phyloP scores from a whole-genome alignment of 2,329 filamentous ascomycete genomes.

The Bretziella fagacearum region DNA sequence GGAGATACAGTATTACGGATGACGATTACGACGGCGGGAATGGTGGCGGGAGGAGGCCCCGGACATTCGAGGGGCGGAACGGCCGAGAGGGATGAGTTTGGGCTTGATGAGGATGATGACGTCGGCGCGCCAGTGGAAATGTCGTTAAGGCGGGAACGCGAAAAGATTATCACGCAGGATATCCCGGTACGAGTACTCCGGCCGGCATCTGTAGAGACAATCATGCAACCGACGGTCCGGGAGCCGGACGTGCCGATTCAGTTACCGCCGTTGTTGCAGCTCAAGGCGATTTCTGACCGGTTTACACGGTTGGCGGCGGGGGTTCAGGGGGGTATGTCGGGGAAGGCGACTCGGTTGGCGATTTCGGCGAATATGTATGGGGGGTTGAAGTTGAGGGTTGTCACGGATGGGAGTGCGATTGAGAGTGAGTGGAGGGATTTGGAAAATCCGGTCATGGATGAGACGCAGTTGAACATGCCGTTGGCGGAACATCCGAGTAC shows the following conservation, averaged over 20 bases:
- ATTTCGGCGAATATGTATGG: slow-evolving; percentile 92
- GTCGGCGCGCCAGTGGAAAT: slow-evolving; percentile 33
- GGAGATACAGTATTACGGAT: slow-evolving; percentile 72
- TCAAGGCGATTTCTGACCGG: slow-evolving; percentile 87
- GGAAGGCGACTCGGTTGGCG: slow-evolving; percentile 39
- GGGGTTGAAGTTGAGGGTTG: slow-evolving; percentile 59
- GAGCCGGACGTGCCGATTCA: slow-evolving; percentile 91
- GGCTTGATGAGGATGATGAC: slow-evolving; percentile 26
- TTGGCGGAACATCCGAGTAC: slow-evolving; percentile 70
- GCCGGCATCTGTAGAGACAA: slow-evolving; percentile 68
- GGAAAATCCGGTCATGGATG: slow-evolving; percentile 75
- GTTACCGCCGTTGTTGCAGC: slow-evolving; percentile 67
- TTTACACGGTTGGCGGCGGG: slow-evolving; percentile 75
- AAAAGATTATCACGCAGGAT: slow-evolving; percentile 88
- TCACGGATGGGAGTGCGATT: slow-evolving; percentile 71
- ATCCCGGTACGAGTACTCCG: slow-evolving; percentile 86
- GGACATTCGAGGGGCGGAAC: slow-evolving; percentile 14
- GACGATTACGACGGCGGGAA: slow-evolving; percentile 64
- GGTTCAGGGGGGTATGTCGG: slow-evolving; percentile 22
- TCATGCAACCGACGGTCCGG: slow-evolving; percentile 79
- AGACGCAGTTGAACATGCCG: slow-evolving; percentile 51
- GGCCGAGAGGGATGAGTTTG: slow-evolving; percentile 16
- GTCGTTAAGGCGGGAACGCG: slow-evolving; percentile 48
- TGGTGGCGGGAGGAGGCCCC: slow-evolving; percentile 23
- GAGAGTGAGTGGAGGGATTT: slow-evolving; percentile 73